Conservation (phyloP, 495 filamentous ascomycete species). For the Endocarpon pusillum region DNA sequence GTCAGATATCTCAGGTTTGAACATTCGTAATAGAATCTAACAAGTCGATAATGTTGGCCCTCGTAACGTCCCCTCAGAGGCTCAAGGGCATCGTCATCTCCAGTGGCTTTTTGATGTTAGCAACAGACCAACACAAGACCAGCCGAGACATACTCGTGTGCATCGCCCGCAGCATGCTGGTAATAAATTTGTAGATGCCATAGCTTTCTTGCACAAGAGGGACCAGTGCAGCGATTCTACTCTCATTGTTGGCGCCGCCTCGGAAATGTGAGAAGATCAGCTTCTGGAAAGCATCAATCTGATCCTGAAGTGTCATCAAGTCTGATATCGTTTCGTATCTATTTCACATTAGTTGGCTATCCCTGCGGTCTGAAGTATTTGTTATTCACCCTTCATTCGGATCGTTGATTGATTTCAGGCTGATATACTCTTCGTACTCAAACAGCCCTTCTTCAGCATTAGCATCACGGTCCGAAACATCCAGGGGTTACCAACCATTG, state of each 20-base stretch:
- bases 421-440: conserved; percentile 98
- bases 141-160: conserved; percentile 59
- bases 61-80: conserved; percentile 78
- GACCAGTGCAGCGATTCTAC: conserved; percentile 83
- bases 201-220: conserved; percentile 95
- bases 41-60: conserved; percentile 84
- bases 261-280: conserved; percentile 93
- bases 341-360: conserved; percentile 9
- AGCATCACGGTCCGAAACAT: background rate
- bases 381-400: conserved; percentile 68
- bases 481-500: conserved; percentile 45
- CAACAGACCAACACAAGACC: conserved; percentile 4
- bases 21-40: conserved; percentile 98
- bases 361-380: background rate
- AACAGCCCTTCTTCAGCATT: conserved; percentile 44
- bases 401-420: conserved; percentile 93
- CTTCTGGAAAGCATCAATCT: conserved; percentile 96
- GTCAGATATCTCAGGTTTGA: conserved; percentile 93
- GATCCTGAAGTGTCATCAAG: conserved; percentile 90
- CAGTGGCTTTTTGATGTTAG: conserved; percentile 42
- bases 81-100: conserved; percentile 87
- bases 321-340: conserved; percentile 93
- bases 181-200: conserved; percentile 92
- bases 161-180: conserved; percentile 91
- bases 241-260: conserved; percentile 81